Conservation (phyloP, 257 asterid genomes). For the Penstemon newberryi region DNA sequence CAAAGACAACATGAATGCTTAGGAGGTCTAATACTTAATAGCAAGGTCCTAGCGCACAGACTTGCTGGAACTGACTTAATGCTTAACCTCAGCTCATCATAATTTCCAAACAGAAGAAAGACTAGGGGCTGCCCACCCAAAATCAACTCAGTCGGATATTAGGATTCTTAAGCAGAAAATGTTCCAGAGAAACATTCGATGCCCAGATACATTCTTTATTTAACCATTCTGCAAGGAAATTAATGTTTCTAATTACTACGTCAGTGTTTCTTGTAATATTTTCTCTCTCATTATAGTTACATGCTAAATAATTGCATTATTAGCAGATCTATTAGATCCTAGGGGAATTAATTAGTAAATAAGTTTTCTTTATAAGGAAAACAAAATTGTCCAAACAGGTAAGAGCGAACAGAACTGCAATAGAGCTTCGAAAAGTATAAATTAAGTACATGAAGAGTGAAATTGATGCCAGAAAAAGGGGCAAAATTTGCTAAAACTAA, state of each 20-base stretch:
- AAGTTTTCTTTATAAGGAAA: not conserved
- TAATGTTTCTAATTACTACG: constrained; percentile 27
- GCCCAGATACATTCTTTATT: constrained; percentile 26
- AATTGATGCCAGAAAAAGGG: not conserved
- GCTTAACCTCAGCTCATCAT: constrained; percentile 50
- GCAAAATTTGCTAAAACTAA: not conserved
- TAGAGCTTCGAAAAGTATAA: not conserved
- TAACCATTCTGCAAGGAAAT: constrained; percentile 27
- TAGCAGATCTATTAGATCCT: constrained; percentile 26
- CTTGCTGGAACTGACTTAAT: constrained; percentile 47
- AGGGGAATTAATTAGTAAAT: constrained; percentile 28
- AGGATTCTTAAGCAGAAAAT: constrained; percentile 38
- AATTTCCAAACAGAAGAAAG: constrained; percentile 44
- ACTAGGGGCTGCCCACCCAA: constrained; percentile 38
- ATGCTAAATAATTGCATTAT: constrained; percentile 30
- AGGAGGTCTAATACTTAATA: constrained; percentile 54
- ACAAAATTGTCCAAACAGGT: not conserved
- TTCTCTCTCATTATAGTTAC: constrained; percentile 26
- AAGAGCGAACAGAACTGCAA: constrained; percentile 8
- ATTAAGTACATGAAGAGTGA: not conserved
- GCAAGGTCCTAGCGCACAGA: constrained; percentile 44
- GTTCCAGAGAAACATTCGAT: constrained; percentile 29
- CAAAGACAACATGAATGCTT: constrained; percentile 46
- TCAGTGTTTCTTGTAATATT: constrained; percentile 32
- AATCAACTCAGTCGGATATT: constrained; percentile 41